phyloP scores from a whole-genome alignment of 176 grass and related monocot species.

The Microstegium vimineum region DNA sequence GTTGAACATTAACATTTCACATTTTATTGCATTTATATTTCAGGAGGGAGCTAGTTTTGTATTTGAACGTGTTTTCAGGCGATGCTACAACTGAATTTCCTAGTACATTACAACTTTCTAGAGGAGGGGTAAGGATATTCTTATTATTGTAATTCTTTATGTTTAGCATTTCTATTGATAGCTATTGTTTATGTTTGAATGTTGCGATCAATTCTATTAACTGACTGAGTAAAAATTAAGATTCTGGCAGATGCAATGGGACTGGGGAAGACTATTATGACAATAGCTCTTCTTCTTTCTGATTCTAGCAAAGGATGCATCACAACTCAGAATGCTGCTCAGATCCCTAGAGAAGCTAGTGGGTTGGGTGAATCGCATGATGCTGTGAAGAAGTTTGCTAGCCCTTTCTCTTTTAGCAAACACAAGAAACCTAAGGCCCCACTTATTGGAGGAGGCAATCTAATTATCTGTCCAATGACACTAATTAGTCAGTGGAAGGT shows the following conservation, averaged over 20 bases:
- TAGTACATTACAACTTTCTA: conserved; percentile 80
- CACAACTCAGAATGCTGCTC: conserved; percentile 38
- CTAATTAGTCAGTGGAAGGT: conserved; percentile 98
- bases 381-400: conserved; percentile 61
- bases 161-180: background rate
- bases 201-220: conserved; percentile 6
- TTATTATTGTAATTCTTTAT: conserved; percentile 19
- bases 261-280: conserved; percentile 97
- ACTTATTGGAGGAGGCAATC: conserved; percentile 67
- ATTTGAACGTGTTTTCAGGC: conserved; percentile 88
- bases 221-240: conserved; percentile 44
- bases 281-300: conserved; percentile 86
- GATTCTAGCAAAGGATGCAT: conserved; percentile 65
- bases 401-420: conserved; percentile 68
- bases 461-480: conserved; percentile 96
- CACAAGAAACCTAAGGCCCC: conserved; percentile 59
- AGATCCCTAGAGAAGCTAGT: conserved; percentile 48
- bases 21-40: conserved; percentile 34
- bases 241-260: conserved; percentile 99
- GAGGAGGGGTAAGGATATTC: conserved; percentile 81
- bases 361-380: conserved; percentile 34
- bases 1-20: background rate
- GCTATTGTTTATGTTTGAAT: conserved; percentile 9
- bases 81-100: conserved; percentile 82
- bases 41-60: conserved; percentile 77